These are phyloP conservation scores for Stachybotrys chlorohalonatus DNA, from an alignment of 2,329 filamentous ascomycete species.

Conservation along the genomic window DNA sequence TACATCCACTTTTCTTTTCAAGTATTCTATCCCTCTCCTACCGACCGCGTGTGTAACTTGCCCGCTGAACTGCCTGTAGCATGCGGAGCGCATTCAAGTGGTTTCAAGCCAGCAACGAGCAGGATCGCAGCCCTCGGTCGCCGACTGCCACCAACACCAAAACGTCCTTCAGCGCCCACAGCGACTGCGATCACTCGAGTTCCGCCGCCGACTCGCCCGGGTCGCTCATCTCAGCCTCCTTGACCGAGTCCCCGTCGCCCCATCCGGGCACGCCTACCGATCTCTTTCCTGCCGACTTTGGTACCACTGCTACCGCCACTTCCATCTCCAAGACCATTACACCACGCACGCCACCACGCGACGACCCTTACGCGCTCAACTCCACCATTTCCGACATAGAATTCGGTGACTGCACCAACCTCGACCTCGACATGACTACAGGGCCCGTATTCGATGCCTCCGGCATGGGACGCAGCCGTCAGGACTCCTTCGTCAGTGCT, in stretches of 20 bases:
- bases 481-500: constrained; percentile 58
- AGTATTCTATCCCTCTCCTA: neutral
- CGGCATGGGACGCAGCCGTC: constrained; percentile 45
- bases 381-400: constrained; percentile 11
- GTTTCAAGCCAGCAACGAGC: constrained; percentile 18
- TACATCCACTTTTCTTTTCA: neutral
- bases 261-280: constrained; percentile 22
- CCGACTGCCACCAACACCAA: constrained; percentile 11
- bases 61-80: neutral
- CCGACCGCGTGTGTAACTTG: neutral
- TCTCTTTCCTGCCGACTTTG: constrained; percentile 16
- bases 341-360: constrained; percentile 16
- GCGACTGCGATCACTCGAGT: constrained; percentile 1
- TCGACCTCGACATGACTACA: constrained; percentile 45
- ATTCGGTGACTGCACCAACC: constrained; percentile 16
- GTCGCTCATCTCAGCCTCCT: constrained; percentile 23
- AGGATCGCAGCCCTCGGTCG: constrained; percentile 7
- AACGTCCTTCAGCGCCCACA: constrained; percentile 11
- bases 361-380: constrained; percentile 1
- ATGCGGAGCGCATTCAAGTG: constrained; percentile 15
- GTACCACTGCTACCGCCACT: constrained; percentile 15
- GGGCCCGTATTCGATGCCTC: constrained; percentile 49
- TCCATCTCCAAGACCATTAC: constrained; percentile 25
- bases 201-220: constrained; percentile 21
- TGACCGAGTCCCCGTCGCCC: constrained; percentile 26